Base-by-base conservation (phyloP, 2,329 filamentous ascomycete species). In the Diatrype stigma region DNA sequence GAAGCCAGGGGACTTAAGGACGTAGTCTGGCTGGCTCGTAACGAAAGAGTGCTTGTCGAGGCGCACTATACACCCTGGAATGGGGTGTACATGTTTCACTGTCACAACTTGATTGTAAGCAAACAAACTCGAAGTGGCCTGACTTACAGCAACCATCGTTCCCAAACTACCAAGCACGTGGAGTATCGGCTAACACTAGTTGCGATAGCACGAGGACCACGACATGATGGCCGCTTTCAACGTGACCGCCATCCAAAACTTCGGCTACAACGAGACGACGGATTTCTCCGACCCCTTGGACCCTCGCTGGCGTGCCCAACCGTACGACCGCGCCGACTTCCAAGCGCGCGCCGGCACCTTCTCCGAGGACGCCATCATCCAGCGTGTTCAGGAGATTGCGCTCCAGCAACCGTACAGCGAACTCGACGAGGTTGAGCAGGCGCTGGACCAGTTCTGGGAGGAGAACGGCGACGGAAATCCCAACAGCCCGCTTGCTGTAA, bases 1-100 rank as follows among this genome's bases (percentile, higher is more conserved):
- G 81, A 84, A 64, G 66, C 69, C 2, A 73, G 70, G 0, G 80
- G 77, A 0, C 71, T 81, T 17, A 83, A 84, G 63, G 80, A 84
- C 56, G 76, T 82, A 1, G 78, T 82, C 2, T 78, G 78, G 70
- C 69, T 84, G 1, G 76, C 72, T 10, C 65, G 64, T 1, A 73
- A 73, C 17, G 80, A 84, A 65, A 73, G 66, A 1, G 75, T 78
- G 12, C 67, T 70, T 6, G 77, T 80, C 0, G 69, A 78, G 38
- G 78, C 77, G 2, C 69, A 73, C 57, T 81, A 76, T 57, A 72
- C 73, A 3, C 78, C 78, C 0, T 80, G 74, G 73, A 73, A 77
- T 48, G 81, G 80, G 8, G 65, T 74, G 2, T 75, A 76, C 64
- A 74, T 75, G 72, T 75, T 76, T 65, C 73, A 75, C 58, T 75